A percentile compares a stretch with the other conserved stretches of the same genome.
Evolutionary conservation across 129 eudicot species (phyloP).

Genomic region (Escallonia rubra): DNA sequence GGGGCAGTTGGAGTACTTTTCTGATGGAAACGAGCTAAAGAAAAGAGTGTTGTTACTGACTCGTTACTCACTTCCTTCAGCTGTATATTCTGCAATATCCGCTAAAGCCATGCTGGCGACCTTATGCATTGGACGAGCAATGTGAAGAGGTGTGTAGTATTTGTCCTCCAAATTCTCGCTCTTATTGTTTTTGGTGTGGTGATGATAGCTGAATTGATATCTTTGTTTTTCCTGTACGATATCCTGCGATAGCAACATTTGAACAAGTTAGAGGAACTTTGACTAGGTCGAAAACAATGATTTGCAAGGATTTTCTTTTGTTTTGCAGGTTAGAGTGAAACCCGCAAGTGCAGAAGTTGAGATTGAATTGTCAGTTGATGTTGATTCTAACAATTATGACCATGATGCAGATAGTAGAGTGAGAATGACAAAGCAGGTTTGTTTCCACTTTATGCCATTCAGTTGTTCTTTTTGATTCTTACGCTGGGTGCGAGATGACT

Average conservation of each 20-base stretch:
- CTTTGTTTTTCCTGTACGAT: not conserved
- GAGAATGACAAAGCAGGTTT: conserved; percentile 69
- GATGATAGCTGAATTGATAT: not conserved
- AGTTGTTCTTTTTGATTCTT: not conserved
- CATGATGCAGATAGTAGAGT: conserved; percentile 24
- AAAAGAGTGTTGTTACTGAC: not conserved
- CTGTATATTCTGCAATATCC: conserved; percentile 79
- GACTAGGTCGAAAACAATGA: not conserved
- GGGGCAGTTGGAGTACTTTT: too few relatives aligned
- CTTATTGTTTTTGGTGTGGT: not conserved
- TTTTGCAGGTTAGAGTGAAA: conserved; percentile 70
- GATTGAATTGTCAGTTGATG: conserved; percentile 60
- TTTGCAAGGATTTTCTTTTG: not conserved
- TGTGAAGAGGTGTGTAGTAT: conserved; percentile 56
- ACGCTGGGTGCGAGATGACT: not conserved
- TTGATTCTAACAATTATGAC: conserved; percentile 62
- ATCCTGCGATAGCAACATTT: too few relatives aligned
- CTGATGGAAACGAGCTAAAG: too few relatives aligned
- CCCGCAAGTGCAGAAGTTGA: conserved; percentile 58
- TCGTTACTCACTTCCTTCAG: conserved; percentile 19
- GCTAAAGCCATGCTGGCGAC: conserved; percentile 72
- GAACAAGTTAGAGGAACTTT: not conserved
- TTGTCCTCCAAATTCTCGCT: too few relatives aligned
- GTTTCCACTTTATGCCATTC: not conserved
- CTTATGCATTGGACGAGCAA: conserved; percentile 74